Evolutionary conservation across 257 asterid genomes (phyloP), one percentile per base, ranked within the genome.

Genomic region (Fraxinus anomala): DNA sequence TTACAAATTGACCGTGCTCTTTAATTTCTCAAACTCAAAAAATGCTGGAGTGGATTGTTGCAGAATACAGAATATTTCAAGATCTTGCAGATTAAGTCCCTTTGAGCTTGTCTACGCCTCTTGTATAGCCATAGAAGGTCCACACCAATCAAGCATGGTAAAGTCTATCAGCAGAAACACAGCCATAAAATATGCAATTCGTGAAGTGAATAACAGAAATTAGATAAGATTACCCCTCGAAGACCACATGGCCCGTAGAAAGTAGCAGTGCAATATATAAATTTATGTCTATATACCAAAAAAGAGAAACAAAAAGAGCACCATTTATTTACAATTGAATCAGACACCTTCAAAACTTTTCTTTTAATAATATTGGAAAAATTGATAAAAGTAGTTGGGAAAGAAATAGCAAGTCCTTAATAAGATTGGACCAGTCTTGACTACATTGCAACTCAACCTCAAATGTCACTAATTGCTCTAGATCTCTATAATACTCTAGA

Each of bases 401-500:
- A 70, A 69, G 70, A 76, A 79, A 76, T 34, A 75, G 21, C 12
- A 70, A 63, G 77, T 76, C 72, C 77, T 61, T 37, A 70, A 19
- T 40, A 77, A 68, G 68, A 80, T 81, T 72, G 83, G 77, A 73
- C 77, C 31, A 68, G 69, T 79, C 30, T 66, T 44, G 17, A 34
- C 76, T 76, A 85, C 82, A 84, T 39, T 82, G 51, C 73, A 75
- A 80, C 74, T 71, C 81, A 49, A 63, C 82, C 70, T 23, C 69
- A 73, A 75, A 82, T 61, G 77, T 76, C 68, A 72, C 82, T 83
- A 79, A 76, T 76, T 70, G 56, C 63, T 76, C 86, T 86, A 77
- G 74, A 71, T 73, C 77, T 77, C 83, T 83, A 77, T 61, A 81
- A 80, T 73, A 73, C 80, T 74, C 83, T 80, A 79, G 70, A 80